Evolutionary conservation across 2,329 filamentous ascomycete genomes (phyloP).

Genomic region (Escovopsis weberi): DNA sequence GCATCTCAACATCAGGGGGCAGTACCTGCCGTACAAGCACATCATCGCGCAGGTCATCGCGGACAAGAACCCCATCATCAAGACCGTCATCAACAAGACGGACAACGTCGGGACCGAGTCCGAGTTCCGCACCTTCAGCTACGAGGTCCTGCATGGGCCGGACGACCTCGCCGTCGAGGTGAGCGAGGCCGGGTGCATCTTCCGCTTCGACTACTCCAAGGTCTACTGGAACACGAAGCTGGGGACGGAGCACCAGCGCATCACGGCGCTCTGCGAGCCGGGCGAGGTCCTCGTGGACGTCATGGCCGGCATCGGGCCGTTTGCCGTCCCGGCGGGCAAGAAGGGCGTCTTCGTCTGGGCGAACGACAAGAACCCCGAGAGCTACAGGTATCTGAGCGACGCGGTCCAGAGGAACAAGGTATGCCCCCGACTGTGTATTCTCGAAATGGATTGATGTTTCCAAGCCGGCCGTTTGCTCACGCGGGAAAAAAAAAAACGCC

Average conservation of each 20-base stretch:
- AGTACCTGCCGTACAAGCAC: conserved; percentile 73
- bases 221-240: conserved; percentile 97
- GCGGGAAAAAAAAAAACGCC: not conserved
- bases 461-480: not conserved
- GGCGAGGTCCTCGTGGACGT: conserved; percentile 90
- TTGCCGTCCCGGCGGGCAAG: conserved; percentile 82
- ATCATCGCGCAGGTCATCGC: conserved; percentile 73
- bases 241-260: conserved; percentile 72
- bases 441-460: no score
- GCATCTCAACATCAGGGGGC: conserved; percentile 76
- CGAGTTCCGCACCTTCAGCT: conserved; percentile 81
- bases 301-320: conserved; percentile 94
- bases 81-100: conserved; percentile 91
- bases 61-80: conserved; percentile 74
- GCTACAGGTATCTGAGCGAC: conserved; percentile 55
- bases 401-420: conserved; percentile 72
- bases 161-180: conserved; percentile 75
- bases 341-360: conserved; percentile 88
- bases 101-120: conserved; percentile 76
- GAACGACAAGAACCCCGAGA: conserved; percentile 92
- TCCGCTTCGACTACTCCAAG: conserved; percentile 84
- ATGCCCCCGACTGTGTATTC: not conserved
- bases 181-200: conserved; percentile 70
- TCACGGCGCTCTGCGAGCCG: conserved; percentile 60
- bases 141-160: conserved; percentile 74